Evolutionary conservation across 2,329 filamentous ascomycete species (phyloP).

Genomic region (Penicillium decumbens): DNA sequence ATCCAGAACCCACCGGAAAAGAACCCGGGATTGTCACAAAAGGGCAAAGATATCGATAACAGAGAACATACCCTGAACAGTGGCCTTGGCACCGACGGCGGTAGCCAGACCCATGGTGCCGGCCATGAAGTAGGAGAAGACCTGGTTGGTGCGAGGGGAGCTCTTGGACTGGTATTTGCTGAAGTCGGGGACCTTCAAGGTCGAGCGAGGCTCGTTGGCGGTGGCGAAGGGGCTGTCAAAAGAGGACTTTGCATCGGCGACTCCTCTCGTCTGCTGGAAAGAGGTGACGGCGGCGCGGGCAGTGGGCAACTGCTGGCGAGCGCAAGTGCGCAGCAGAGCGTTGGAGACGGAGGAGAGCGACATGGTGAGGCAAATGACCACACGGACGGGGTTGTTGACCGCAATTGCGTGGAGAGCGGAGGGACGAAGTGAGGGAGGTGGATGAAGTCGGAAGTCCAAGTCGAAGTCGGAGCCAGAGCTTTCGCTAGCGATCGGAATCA

Average conservation of each 20-base stretch:
- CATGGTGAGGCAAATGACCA: conserved; percentile 34
- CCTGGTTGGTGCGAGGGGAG: conserved; percentile 67
- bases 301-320: conserved; percentile 45
- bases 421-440: conserved; percentile 24
- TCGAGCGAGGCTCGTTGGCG: conserved; percentile 43
- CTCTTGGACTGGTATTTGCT: conserved; percentile 75
- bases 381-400: conserved; percentile 29
- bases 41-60: background rate
- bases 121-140: conserved; percentile 98
- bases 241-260: conserved; percentile 39
- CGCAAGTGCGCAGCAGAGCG: conserved; percentile 60
- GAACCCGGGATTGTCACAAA: background rate
- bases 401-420: conserved; percentile 32
- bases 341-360: conserved; percentile 63
- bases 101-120: conserved; percentile 88
- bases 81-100: conserved; percentile 93
- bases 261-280: conserved; percentile 42
- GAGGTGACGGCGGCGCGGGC: conserved; percentile 40
- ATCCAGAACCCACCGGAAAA: background rate
- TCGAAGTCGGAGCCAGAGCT: conserved; percentile 41
- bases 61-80: conserved; percentile 77
- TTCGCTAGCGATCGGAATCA: conserved; percentile 43
- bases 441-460: conserved; percentile 39
- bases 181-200: conserved; percentile 80
- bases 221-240: conserved; percentile 56